Base-by-base conservation (phyloP, 2,329 filamentous ascomycete genomes). In the Fusarium sp. region DNA sequence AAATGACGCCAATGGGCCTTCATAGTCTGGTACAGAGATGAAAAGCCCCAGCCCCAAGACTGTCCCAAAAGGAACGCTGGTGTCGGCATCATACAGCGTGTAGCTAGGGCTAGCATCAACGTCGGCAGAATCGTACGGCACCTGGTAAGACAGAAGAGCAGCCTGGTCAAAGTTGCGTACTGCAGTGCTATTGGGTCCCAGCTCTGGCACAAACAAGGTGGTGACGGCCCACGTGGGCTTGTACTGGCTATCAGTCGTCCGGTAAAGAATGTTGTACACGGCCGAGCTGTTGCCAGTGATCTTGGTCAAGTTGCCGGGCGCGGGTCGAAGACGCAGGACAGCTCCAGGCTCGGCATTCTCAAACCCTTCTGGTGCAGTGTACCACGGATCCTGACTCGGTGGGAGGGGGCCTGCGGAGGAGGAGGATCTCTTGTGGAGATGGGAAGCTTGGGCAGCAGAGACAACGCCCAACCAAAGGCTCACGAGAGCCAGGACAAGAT, bases 11-110 rank as follows among this genome's bases (percentile, higher is more conserved):
- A 82, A 74, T 4, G 84, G 84, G 0, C 85, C 85, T 58, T 87
- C 84, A 50, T 84, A 85, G 71, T 88, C 87, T 1, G 87, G 85
- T 1, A 87, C 78, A 8, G 80, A 84, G 34, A 88, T 81, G 1
- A 78, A 78, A 0, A 76, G 43, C 0, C 77, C 77, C 5, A 76
- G 30, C 1, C 72, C 70, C 4, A 78, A 20, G 7, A 70, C 74
- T 2, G n/a, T 25, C 3, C 73, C 56, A 5, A 70, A 67, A 0
- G 66, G 32, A 8, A 32, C 18, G 2, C 34, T 25, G 1, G 9
- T 13, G 3, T 20, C 45, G 1, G 64, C 7, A 8, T 23, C 27
- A 16, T 78, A 78, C 0, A 68, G 11, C 0, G 39, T 59, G 39
- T 78, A 78, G 45, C 77, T 78, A 0, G 77, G 77, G 10, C 75